phyloP scores from a whole-genome alignment of 192 early-diverging fungal species.

The Chytriomyces hyalinus region DNA sequence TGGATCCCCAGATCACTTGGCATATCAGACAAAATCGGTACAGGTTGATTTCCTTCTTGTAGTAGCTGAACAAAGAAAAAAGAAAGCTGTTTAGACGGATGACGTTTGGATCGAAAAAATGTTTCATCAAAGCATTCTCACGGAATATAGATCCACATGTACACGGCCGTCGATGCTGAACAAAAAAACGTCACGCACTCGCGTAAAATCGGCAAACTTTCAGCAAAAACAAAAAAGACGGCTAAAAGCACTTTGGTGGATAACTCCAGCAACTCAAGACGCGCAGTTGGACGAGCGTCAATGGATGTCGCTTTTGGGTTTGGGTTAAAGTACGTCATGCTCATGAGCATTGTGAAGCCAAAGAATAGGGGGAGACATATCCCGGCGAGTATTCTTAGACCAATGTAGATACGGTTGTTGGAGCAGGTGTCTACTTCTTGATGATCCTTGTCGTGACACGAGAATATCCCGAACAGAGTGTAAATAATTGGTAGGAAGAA shows the following conservation, averaged over 20 bases:
- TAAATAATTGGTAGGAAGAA: slow-evolving; percentile 38
- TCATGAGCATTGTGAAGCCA: slow-evolving; percentile 38
- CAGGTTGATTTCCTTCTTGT: slow-evolving; percentile 37
- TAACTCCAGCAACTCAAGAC: slow-evolving; percentile 31
- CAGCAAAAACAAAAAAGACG: slow-evolving; percentile 33
- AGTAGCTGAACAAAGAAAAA: slow-evolving; percentile 19
- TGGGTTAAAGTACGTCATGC: slow-evolving; percentile 42
- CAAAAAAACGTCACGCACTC: slow-evolving; percentile 25
- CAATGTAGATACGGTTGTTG: slow-evolving; percentile 19
- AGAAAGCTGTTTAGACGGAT: not conserved
- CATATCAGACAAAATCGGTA: slow-evolving; percentile 36
- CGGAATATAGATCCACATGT: slow-evolving; percentile 37
- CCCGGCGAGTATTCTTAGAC: slow-evolving; percentile 21
- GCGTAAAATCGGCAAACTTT: slow-evolving; percentile 3
- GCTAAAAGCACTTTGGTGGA: slow-evolving; percentile 26
- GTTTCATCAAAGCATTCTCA: slow-evolving; percentile 13
- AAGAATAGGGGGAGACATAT: slow-evolving; percentile 27
- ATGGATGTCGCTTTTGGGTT: slow-evolving; percentile 35
- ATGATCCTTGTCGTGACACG: slow-evolving; percentile 7
- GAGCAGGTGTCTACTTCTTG: not conserved
- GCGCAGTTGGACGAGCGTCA: slow-evolving; percentile 31
- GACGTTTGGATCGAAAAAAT: not conserved
- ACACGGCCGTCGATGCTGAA: slow-evolving; percentile 24
- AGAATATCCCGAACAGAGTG: slow-evolving; percentile 32
- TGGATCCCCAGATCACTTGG: slow-evolving; percentile 37